Evolutionary conservation across 208 protist species (phyloP), one percentile per base, ranked within the genome.

Genomic region (Blastocrithidia nonstop): DNA sequence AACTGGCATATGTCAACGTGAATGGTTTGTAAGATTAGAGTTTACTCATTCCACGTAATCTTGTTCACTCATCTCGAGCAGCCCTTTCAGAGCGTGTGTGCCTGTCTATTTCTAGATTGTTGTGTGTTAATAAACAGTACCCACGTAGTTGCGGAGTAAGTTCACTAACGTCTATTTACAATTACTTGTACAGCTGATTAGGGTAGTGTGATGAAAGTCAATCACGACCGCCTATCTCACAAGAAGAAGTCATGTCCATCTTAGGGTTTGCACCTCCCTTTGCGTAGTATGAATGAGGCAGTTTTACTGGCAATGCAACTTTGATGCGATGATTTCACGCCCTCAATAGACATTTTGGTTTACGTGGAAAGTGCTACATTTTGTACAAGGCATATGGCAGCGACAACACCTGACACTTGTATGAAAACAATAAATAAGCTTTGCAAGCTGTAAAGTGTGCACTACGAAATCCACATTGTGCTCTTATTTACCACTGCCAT

Each of bases 401-500:
- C 15, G 62, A 58, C 29, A 61, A 71, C 27, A 91, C 86, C 7
- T 64, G 62, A 8, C 70, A 76, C 41, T 59, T 71, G 4, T 73
- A 82, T 33, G 61, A 63, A n/a, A 62, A 64, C 37, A 50, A 70
- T 11, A 61, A 58, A 4, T 66, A 54, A 4, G 76, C 64, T 11
- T 61, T 72, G 41, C 50, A 59, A n/a, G 56, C 55, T n/a, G 57
- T 92, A 46, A 88, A 90, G 43, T 50, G 49, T 2, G 72, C 64
- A 3, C 64, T 94, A 25, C 59, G 55, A 15, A 57, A 86, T 33
- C 82, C 71, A 1, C 57, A 82, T 44, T 76, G 68, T 22, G 84
- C 80, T 3, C 39, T 96, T 11, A 82, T 96, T 25, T 96, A 96
- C 54, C 89, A 96, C 46, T 94, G 81, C 61, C 54, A 91, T 57